A percentile compares a stretch with the other conserved stretches of the same genome.
Conservation (phyloP, 768 basidiomycete species). For the Termitomyces sp. region DNA sequence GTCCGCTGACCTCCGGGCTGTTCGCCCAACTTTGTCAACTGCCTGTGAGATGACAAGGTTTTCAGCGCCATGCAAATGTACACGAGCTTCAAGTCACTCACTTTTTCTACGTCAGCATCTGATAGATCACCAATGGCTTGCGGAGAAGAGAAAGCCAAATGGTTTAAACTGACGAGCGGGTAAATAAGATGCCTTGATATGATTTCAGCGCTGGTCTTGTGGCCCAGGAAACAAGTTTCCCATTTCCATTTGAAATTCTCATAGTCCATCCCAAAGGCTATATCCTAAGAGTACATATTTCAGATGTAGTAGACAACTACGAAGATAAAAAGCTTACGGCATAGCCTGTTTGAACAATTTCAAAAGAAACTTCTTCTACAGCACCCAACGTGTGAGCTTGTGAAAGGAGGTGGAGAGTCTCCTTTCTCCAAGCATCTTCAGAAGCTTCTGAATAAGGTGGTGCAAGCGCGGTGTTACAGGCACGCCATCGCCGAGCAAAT, state of each 20-base stretch:
- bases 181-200: conserved; percentile 75
- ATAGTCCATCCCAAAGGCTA: conserved; percentile 56
- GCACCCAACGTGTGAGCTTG: conserved; percentile 59
- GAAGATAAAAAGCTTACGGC: conserved; percentile 36
- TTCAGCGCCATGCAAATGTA: conserved; percentile 5
- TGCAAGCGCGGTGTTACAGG: conserved; percentile 40
- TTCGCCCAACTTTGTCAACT: conserved; percentile 64
- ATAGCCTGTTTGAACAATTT: conserved; percentile 51
- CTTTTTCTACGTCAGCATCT: conserved; percentile 63
- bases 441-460: conserved; percentile 18
- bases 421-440: conserved; percentile 57
- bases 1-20: conserved; percentile 61
- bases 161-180: conserved; percentile 66
- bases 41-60: conserved; percentile 33
- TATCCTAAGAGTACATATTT: conserved; percentile 39
- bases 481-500: conserved; percentile 66
- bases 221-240: conserved; percentile 64
- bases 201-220: conserved; percentile 61
- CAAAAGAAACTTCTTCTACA: conserved; percentile 51
- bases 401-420: conserved; percentile 47
- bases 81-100: conserved; percentile 17
- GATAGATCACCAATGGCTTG: conserved; percentile 52
- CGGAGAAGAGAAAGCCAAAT: conserved; percentile 60
- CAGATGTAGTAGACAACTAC: conserved; percentile 1
- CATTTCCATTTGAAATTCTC: conserved; percentile 71